Evolutionary conservation across 345 rosid species (phyloP).

Genomic region (Durio zibethinus): DNA sequence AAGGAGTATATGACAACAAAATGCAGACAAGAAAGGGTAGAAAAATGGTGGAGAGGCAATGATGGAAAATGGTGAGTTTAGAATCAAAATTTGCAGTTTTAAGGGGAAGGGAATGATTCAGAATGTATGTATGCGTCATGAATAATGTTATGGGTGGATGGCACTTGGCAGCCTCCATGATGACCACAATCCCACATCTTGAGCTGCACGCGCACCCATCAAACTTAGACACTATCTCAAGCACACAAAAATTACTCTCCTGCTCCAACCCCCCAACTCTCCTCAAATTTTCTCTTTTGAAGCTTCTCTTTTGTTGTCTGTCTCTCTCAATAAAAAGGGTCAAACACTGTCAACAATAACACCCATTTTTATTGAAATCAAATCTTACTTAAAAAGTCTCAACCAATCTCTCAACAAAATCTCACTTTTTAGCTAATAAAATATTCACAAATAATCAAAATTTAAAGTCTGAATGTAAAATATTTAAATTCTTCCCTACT

Average conservation of each 20-base stretch:
- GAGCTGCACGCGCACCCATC: constrained; percentile 77
- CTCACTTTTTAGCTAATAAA: constrained; percentile 32
- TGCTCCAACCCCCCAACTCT: neutral
- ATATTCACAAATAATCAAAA: no score
- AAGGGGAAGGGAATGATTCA: constrained; percentile 21
- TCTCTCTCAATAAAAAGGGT: constrained; percentile 22
- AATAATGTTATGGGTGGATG: constrained; percentile 32
- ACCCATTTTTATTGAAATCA: constrained; percentile 19
- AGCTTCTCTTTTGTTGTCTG: neutral
- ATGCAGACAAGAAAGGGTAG: neutral
- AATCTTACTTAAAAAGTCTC: constrained; percentile 39
- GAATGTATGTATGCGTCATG: constrained; percentile 26
- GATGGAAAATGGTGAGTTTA: constrained; percentile 38
- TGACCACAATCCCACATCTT: constrained; percentile 63
- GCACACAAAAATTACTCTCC: neutral
- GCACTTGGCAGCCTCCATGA: constrained; percentile 40
- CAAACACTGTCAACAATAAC: constrained; percentile 36
- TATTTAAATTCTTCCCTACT: no score
- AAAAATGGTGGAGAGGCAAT: constrained; percentile 16
- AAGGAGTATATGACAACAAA: neutral
- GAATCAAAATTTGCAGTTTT: constrained; percentile 24
- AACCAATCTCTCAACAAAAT: constrained; percentile 27
- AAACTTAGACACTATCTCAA: constrained; percentile 31
- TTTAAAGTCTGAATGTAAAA: no score
- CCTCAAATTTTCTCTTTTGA: neutral